Conservation (phyloP, 2,329 filamentous ascomycete genomes). For the Colletotrichum melonis region DNA sequence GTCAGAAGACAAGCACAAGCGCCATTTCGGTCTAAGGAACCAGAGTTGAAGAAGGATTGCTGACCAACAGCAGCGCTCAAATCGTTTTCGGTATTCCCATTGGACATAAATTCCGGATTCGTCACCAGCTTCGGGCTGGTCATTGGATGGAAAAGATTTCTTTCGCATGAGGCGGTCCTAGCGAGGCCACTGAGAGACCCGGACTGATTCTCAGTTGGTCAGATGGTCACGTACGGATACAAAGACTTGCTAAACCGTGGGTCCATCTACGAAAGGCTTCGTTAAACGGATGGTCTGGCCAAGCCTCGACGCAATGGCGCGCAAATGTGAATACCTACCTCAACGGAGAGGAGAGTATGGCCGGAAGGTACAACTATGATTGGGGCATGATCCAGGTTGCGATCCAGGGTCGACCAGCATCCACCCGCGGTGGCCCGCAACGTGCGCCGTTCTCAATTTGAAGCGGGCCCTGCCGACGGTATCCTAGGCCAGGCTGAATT, state of each 20-base stretch:
- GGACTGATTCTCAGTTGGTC: constrained; percentile 59
- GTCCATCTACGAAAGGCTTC: neutral
- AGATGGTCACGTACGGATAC: constrained; percentile 39
- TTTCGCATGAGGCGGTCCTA: constrained; percentile 48
- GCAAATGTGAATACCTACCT: neutral
- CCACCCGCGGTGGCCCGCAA: constrained; percentile 35
- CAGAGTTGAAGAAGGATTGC: neutral
- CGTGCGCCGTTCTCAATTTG: constrained; percentile 31
- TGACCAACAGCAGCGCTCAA: constrained; percentile 46
- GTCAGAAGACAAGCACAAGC: constrained; percentile 16
- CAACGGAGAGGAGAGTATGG: neutral
- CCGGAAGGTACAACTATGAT: constrained; percentile 11
- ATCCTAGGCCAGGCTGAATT: constrained; percentile 20
- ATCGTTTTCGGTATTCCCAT: constrained; percentile 42
- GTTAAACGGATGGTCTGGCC: constrained; percentile 3
- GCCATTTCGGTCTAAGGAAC: neutral
- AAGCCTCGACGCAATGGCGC: constrained; percentile 1
- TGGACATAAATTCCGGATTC: constrained; percentile 51
- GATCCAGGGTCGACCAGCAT: constrained; percentile 27
- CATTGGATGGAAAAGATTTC: constrained; percentile 54
- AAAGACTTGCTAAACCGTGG: constrained; percentile 37
- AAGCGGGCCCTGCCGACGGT: constrained; percentile 32
- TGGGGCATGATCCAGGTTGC: constrained; percentile 18
- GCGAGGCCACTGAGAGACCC: constrained; percentile 50
- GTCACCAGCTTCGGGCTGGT: constrained; percentile 41